phyloP scores from a whole-genome alignment of 1,284 basidiomycete species.

The Malassezia pachydermatis region DNA sequence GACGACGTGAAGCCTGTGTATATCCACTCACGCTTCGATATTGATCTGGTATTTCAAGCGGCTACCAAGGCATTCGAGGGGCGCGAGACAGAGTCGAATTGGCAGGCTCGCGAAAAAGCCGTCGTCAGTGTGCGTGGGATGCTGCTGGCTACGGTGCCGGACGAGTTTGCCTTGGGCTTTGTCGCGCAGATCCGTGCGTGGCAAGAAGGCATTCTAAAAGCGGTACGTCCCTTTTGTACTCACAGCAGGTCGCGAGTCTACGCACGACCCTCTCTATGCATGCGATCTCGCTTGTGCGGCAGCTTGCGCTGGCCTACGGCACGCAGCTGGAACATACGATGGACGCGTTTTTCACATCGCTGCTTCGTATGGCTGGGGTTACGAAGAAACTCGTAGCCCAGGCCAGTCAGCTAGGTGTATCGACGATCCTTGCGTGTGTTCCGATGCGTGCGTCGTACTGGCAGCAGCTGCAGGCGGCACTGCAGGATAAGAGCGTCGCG shows the following conservation, averaged over 20 bases:
- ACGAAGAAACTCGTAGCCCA: constrained; percentile 92
- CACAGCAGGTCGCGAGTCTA: constrained; percentile 58
- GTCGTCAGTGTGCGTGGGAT: constrained; percentile 77
- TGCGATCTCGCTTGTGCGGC: constrained; percentile 67
- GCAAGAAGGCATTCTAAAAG: constrained; percentile 72
- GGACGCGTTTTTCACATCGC: constrained; percentile 58
- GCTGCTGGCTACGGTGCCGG: constrained; percentile 71
- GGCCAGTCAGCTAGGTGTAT: constrained; percentile 67
- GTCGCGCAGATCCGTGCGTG: constrained; percentile 64
- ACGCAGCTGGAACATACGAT: constrained; percentile 53
- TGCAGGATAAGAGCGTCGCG: constrained; percentile 77
- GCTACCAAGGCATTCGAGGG: constrained; percentile 80
- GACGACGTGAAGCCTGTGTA: constrained; percentile 49
- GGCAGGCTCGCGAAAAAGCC: constrained; percentile 70
- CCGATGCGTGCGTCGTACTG: constrained; percentile 62
- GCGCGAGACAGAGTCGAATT: constrained; percentile 94
- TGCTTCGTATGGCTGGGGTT: constrained; percentile 75
- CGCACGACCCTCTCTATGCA: constrained; percentile 80
- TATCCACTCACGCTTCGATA: constrained; percentile 72
- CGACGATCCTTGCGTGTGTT: constrained; percentile 61
- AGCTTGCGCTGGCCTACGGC: constrained; percentile 55
- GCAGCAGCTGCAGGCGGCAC: constrained; percentile 60
- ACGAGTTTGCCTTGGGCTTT: constrained; percentile 65
- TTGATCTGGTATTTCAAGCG: constrained; percentile 69
- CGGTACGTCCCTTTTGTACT: constrained; percentile 50